phyloP scores from a whole-genome alignment of 257 asterid genomes.

The Ehretia macrophylla region DNA sequence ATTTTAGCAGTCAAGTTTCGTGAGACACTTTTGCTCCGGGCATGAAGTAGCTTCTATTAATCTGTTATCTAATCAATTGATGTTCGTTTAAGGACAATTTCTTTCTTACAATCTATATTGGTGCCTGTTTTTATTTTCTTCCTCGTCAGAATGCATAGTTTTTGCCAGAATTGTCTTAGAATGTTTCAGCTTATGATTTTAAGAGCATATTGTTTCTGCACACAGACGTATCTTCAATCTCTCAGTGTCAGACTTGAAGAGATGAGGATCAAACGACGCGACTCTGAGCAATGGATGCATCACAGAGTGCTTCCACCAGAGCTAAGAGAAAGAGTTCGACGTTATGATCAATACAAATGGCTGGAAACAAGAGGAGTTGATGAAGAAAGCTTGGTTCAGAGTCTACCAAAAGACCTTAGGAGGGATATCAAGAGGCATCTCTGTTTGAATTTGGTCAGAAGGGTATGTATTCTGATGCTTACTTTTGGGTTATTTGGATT shows the following conservation, averaged over 20 bases:
- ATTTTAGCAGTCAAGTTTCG: background rate
- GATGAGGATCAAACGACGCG: constrained; percentile 88
- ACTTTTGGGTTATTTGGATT: background rate
- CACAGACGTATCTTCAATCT: constrained; percentile 94
- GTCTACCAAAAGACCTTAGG: constrained; percentile 83
- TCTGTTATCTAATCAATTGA: no score
- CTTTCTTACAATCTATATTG: no score
- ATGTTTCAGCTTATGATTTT: background rate
- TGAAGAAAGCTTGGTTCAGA: constrained; percentile 84
- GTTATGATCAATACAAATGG: constrained; percentile 93
- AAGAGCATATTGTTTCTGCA: constrained; percentile 9
- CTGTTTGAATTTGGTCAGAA: constrained; percentile 75
- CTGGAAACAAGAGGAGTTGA: constrained; percentile 91
- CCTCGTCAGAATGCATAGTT: no score
- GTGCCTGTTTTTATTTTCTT: no score
- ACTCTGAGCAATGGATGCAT: constrained; percentile 99
- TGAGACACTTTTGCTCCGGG: no score
- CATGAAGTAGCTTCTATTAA: no score
- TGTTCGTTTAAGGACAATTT: no score
- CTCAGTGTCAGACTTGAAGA: constrained; percentile 84
- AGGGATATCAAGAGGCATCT: constrained; percentile 93
- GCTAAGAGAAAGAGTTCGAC: constrained; percentile 78
- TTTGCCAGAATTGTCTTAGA: no score
- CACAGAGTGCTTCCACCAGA: constrained; percentile 89
- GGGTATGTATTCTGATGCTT: constrained; percentile 40